Conservation (phyloP, 495 filamentous ascomycete genomes). For the Xeromyces bisporus region DNA sequence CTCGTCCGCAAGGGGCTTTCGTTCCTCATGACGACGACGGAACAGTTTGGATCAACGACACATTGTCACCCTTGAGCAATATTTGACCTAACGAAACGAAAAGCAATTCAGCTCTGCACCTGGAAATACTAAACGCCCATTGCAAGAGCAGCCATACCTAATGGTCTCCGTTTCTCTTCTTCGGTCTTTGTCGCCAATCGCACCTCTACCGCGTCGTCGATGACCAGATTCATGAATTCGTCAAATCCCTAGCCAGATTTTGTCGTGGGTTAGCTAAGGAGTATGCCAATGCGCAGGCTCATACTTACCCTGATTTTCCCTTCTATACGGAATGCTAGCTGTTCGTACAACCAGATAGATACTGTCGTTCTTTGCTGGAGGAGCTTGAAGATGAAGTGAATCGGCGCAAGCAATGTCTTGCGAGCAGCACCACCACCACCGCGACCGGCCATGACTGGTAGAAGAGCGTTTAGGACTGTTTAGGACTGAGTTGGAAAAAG, state of each 20-base stretch:
- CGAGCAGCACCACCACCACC: slow-evolving; percentile 57
- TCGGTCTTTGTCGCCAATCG: slow-evolving; percentile 67
- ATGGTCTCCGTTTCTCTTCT: slow-evolving; percentile 55
- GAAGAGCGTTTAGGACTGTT: too few relatives aligned
- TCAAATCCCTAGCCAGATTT: slow-evolving; percentile 96
- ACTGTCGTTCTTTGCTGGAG: slow-evolving; percentile 77
- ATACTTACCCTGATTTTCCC: slow-evolving; percentile 72
- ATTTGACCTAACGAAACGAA: slow-evolving; percentile 98
- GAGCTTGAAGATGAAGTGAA: slow-evolving; percentile 97
- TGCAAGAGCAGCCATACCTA: slow-evolving; percentile 47
- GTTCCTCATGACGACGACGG: slow-evolving; percentile 14
- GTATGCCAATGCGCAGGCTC: too few relatives aligned
- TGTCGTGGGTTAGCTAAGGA: too few relatives aligned
- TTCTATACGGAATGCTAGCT: slow-evolving; percentile 81
- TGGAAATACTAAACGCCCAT: too few relatives aligned
- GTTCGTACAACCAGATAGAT: slow-evolving; percentile 93
- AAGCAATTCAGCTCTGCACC: too few relatives aligned
- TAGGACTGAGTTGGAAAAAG: not conserved
- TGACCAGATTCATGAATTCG: slow-evolving; percentile 98
- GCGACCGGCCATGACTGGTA: slow-evolving; percentile 56
- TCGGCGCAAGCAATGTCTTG: slow-evolving; percentile 86
- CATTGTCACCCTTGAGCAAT: slow-evolving; percentile 91
- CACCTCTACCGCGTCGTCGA: slow-evolving; percentile 91
- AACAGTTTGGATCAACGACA: slow-evolving; percentile 79
- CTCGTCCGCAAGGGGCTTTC: too few relatives aligned